Conservation (phyloP, 2,329 filamentous ascomycete species). For the Pyrenochaeta sp. region DNA sequence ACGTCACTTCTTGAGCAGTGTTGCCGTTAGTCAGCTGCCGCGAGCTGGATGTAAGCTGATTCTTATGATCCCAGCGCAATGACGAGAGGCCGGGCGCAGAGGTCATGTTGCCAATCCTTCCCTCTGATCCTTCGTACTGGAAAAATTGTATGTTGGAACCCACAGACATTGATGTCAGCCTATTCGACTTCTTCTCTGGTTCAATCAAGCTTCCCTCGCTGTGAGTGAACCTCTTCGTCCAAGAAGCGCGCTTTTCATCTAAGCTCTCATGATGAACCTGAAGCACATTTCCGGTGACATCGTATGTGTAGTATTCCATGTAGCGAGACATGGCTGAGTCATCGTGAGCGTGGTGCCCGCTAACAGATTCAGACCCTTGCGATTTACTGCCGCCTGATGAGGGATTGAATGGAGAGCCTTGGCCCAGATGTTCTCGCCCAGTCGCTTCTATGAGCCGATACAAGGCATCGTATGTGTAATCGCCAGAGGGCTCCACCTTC, state of each 20-base stretch:
- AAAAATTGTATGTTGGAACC: background rate
- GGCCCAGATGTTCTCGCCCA: constrained; percentile 19
- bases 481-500: constrained; percentile 2
- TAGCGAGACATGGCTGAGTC: background rate
- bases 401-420: too few species aligned
- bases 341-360: too few species aligned
- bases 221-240: constrained; percentile 22
- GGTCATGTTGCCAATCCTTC: constrained; percentile 13
- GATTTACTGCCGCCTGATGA: too few species aligned
- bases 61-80: constrained; percentile 19
- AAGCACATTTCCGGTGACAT: constrained; percentile 22
- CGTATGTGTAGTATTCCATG: constrained; percentile 12
- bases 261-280: constrained; percentile 11
- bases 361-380: too few species aligned
- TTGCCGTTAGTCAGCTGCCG: constrained; percentile 6
- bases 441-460: constrained; percentile 24
- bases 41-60: constrained; percentile 12
- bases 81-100: constrained; percentile 13
- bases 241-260: constrained; percentile 4
- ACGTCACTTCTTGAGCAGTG: constrained; percentile 16
- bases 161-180: constrained; percentile 1
- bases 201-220: constrained; percentile 15
- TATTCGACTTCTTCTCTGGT: constrained; percentile 1
- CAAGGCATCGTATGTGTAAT: constrained; percentile 27
- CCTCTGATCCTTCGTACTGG: constrained; percentile 1